Evolutionary conservation across 192 early-diverging fungal genomes (phyloP).

Genomic region (Thamnidium elegans): DNA sequence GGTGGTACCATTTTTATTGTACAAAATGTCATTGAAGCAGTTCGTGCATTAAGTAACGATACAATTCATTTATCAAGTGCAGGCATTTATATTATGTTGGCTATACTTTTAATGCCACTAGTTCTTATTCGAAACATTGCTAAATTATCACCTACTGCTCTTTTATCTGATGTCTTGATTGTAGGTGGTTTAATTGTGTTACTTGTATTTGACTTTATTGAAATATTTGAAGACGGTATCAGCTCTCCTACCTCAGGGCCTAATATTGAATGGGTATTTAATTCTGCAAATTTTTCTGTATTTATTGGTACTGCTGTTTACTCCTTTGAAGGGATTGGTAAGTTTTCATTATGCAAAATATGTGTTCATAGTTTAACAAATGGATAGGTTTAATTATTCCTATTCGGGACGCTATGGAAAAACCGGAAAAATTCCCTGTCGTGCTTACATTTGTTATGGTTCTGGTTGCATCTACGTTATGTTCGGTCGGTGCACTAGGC

Average conservation of each 20-base stretch:
- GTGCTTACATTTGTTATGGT: conserved; percentile 73
- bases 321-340: conserved; percentile 91
- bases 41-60: conserved; percentile 66
- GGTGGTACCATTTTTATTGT: conserved; percentile 83
- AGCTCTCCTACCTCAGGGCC: conserved; percentile 45
- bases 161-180: conserved; percentile 88
- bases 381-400: conserved; percentile 56
- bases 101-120: conserved; percentile 73
- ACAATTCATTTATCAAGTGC: conserved; percentile 57
- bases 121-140: conserved; percentile 84
- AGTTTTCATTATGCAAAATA: conserved; percentile 22
- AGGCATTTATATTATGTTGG: conserved; percentile 65
- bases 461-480: conserved; percentile 66
- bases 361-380: not conserved
- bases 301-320: conserved; percentile 89
- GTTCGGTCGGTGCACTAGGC: conserved; percentile 70
- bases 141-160: conserved; percentile 70
- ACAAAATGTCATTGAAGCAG: conserved; percentile 72
- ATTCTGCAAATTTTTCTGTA: conserved; percentile 65
- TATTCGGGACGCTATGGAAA: conserved; percentile 79
- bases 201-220: conserved; percentile 66
- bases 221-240: conserved; percentile 48
- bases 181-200: conserved; percentile 75
- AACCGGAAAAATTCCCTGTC: conserved; percentile 75
- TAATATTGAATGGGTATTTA: conserved; percentile 51